phyloP scores from a whole-genome alignment of 2,329 filamentous ascomycete species.

The Chalaropsis thielavioides region DNA sequence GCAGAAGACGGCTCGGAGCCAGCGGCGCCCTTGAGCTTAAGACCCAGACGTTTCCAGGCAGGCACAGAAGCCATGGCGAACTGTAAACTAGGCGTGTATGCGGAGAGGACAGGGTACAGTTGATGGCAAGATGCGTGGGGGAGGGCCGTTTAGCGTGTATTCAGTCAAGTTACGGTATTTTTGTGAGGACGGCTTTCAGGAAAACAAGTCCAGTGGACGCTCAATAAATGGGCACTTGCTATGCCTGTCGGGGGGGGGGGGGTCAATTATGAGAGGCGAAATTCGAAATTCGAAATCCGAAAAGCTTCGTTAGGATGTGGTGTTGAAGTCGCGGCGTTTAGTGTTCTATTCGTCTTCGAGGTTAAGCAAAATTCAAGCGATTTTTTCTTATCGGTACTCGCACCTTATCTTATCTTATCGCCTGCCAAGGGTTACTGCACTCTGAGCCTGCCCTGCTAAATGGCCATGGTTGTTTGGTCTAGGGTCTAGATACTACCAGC shows the following conservation, averaged over 20 bases:
- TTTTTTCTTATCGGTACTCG: constrained; percentile 6
- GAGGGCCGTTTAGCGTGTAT: neutral
- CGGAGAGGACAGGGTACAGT: constrained; percentile 18
- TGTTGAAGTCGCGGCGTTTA: too few relatives aligned
- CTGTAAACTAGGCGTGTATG: constrained; percentile 30
- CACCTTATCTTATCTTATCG: constrained; percentile 12
- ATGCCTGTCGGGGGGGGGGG: neutral
- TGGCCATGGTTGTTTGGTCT: neutral
- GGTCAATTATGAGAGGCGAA: neutral
- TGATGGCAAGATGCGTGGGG: neutral
- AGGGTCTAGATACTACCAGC: neutral
- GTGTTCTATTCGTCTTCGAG: too few relatives aligned
- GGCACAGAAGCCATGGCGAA: constrained; percentile 35
- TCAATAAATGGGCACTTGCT: neutral
- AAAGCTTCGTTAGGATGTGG: neutral
- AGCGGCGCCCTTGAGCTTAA: constrained; percentile 39
- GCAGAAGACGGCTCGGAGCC: constrained; percentile 22
- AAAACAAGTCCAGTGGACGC: neutral
- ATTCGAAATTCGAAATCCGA: neutral
- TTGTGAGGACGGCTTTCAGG: neutral
- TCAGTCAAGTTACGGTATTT: neutral
- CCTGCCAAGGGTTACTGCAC: neutral
- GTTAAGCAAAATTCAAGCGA: neutral
- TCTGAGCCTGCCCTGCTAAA: neutral
- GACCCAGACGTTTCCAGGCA: constrained; percentile 48